Percentiles rank a stretch among this genome's conserved stretches.
phyloP scores from a whole-genome alignment of 2,329 filamentous ascomycete species.

The Knufia fluminis region DNA sequence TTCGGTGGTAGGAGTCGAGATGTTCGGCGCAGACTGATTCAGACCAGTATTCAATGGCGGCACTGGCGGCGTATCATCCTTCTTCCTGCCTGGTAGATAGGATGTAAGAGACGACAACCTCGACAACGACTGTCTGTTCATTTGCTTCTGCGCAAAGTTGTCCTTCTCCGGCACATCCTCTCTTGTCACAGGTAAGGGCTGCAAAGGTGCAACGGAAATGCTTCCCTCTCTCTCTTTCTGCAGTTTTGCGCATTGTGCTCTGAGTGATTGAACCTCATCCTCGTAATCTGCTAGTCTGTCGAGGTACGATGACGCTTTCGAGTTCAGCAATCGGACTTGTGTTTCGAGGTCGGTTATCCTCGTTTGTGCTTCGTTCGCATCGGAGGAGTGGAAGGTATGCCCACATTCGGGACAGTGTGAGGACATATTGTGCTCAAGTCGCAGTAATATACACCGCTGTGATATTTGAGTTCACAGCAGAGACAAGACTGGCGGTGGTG shows the following conservation, averaged over 20 bases:
- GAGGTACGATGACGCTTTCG: constrained; percentile 44
- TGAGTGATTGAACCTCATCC: constrained; percentile 48
- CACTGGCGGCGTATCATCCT: constrained; percentile 30
- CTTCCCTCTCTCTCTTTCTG: constrained; percentile 15
- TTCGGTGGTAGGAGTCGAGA: constrained; percentile 15
- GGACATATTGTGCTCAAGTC: not conserved
- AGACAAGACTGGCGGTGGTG: not conserved
- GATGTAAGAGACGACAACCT: constrained; percentile 21
- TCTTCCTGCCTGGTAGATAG: constrained; percentile 22
- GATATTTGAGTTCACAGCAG: not conserved
- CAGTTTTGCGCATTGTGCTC: constrained; percentile 18
- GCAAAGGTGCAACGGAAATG: constrained; percentile 10
- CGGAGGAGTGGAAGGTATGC: not conserved
- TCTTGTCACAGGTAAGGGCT: constrained; percentile 2
- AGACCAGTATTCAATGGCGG: not conserved
- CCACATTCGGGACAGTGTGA: constrained; percentile 1
- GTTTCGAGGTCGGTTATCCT: constrained; percentile 45
- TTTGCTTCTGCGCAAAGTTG: not conserved
- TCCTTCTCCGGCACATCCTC: constrained; percentile 12
- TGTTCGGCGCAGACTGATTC: constrained; percentile 27
- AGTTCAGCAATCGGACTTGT: constrained; percentile 44
- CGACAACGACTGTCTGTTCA: constrained; percentile 14
- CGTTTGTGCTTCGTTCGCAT: constrained; percentile 28
- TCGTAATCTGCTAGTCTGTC: constrained; percentile 54
- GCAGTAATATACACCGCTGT: not conserved